phyloP scores from a whole-genome alignment of 1,284 basidiomycete genomes.

The Heterobasidion parviporum region DNA sequence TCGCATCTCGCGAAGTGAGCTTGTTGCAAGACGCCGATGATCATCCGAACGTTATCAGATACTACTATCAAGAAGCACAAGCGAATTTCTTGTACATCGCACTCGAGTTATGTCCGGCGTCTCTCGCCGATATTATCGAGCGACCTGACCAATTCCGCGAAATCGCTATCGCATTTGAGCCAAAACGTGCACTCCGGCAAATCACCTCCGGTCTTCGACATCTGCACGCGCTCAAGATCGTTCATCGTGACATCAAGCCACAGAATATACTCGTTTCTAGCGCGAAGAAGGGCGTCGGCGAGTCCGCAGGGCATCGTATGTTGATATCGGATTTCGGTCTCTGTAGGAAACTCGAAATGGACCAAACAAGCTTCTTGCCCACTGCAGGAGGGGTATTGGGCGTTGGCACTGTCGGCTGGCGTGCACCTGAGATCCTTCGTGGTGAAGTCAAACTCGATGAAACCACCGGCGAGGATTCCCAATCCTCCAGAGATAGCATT shows the following conservation, averaged over 20 bases:
- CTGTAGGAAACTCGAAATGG: constrained; percentile 86
- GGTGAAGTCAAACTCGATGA: constrained; percentile 90
- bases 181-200: constrained; percentile 83
- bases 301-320: constrained; percentile 65
- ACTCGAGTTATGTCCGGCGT: constrained; percentile 92
- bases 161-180: constrained; percentile 65
- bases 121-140: constrained; percentile 90
- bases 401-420: constrained; percentile 90
- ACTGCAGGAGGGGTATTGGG: constrained; percentile 76
- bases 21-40: constrained; percentile 95
- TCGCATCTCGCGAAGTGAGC: constrained; percentile 91
- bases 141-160: constrained; percentile 68
- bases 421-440: constrained; percentile 87
- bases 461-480: constrained; percentile 52
- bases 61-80: constrained; percentile 94
- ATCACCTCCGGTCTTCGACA: constrained; percentile 86
- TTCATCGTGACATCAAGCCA: constrained; percentile 98
- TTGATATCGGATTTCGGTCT: constrained; percentile 94
- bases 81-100: constrained; percentile 96
- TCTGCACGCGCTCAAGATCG: constrained; percentile 90
- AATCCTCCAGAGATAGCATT: constrained; percentile 58
- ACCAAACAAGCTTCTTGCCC: constrained; percentile 88
- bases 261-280: constrained; percentile 94
- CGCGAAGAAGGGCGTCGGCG: constrained; percentile 43
- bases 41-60: constrained; percentile 96